phyloP scores from a whole-genome alignment of 1,284 basidiomycete genomes.

The Malassezia restricta region DNA sequence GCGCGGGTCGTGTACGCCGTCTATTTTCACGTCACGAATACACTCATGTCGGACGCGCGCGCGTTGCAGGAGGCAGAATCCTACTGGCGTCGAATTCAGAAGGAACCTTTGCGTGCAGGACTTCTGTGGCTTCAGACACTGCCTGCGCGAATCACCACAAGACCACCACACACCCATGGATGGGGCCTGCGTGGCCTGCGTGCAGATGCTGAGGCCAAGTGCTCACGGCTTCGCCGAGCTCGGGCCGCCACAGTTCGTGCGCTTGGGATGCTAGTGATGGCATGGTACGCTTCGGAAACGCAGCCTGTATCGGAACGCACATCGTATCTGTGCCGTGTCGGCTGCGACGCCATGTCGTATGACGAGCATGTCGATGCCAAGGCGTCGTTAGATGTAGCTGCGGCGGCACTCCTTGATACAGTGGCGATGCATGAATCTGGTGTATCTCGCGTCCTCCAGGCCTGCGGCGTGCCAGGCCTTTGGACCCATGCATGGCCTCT shows the following conservation, averaged over 20 bases:
- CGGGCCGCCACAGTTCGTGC: conserved; percentile 1
- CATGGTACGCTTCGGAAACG: background rate
- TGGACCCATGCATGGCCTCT: conserved; percentile 32
- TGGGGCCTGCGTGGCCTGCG: background rate
- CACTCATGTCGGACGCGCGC: background rate
- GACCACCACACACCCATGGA: background rate
- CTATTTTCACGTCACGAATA: background rate
- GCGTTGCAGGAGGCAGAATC: conserved; percentile 1
- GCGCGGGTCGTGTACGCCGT: conserved; percentile 10
- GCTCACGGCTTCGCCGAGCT: background rate
- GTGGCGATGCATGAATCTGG: conserved; percentile 2
- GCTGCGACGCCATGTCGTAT: background rate
- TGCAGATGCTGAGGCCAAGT: background rate
- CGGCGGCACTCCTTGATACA: conserved; percentile 1
- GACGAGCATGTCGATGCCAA: background rate
- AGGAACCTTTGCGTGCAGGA: background rate
- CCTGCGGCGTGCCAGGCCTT: conserved; percentile 21
- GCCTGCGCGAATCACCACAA: background rate
- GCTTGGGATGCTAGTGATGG: conserved; percentile 8
- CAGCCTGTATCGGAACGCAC: background rate
- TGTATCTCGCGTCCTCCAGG: background rate
- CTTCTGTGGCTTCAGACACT: conserved; percentile 8
- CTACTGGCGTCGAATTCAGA: conserved; percentile 4
- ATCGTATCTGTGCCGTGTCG: background rate
- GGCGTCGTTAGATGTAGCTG: background rate